Evolutionary conservation across 345 rosid genomes (phyloP).

Genomic region (Salix caprea): DNA sequence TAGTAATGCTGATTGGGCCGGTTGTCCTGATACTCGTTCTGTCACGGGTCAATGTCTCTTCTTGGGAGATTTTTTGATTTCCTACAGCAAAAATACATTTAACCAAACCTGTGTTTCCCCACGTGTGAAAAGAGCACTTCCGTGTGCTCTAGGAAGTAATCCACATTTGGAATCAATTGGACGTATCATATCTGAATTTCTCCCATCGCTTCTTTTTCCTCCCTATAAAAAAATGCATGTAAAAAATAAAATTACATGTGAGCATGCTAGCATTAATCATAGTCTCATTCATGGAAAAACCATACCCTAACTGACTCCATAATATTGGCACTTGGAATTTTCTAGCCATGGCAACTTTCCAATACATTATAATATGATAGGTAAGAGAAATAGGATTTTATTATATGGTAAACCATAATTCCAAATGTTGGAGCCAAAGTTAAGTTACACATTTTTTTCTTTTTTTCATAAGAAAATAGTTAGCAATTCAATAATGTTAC

Average conservation of each 20-base stretch:
- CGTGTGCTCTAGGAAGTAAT: slow-evolving; percentile 93
- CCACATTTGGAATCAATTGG: slow-evolving; percentile 88
- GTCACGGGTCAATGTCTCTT: no score
- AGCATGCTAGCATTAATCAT: slow-evolving; percentile 6
- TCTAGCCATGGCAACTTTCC: not conserved
- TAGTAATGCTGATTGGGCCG: no score
- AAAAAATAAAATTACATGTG: slow-evolving; percentile 4
- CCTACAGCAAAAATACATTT: not conserved
- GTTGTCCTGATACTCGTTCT: no score
- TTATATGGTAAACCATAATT: not conserved
- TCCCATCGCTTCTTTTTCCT: slow-evolving; percentile 96
- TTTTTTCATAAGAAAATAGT: not conserved
- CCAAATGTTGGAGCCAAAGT: not conserved
- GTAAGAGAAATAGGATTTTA: not conserved
- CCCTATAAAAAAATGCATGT: slow-evolving; percentile 46
- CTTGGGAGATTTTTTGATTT: no score
- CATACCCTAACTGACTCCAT: not conserved
- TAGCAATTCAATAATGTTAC: not conserved
- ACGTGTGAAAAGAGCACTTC: slow-evolving; percentile 98
- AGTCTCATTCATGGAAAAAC: not conserved
- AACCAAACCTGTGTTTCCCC: slow-evolving; percentile 93
- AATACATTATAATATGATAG: not conserved
- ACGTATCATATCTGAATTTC: slow-evolving; percentile 69
- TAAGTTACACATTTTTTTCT: not conserved
- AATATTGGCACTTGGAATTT: not conserved